Evolutionary conservation across 179 eudicot species (phyloP).

Genomic region (Corrigiola litoralis): DNA sequence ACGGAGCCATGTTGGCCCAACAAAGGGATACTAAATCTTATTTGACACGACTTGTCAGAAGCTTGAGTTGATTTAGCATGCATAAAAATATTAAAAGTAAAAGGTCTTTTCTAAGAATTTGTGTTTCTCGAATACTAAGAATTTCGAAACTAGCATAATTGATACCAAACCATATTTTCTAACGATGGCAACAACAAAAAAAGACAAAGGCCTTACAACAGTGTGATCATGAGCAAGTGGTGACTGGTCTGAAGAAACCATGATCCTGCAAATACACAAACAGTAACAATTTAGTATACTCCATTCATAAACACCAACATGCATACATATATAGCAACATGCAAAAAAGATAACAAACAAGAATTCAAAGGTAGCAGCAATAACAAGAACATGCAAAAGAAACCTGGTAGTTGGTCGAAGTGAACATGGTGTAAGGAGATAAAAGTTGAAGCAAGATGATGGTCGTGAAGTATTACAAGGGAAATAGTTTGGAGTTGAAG

Average conservation of each 20-base stretch:
- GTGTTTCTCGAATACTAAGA: background rate
- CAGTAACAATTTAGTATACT: no score
- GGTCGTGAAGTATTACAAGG: background rate
- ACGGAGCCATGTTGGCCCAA: no score
- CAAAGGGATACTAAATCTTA: no score
- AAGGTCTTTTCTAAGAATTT: no score
- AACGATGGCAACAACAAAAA: background rate
- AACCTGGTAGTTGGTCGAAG: background rate
- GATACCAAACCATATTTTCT: background rate
- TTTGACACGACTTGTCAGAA: no score
- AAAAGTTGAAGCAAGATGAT: background rate
- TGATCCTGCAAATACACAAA: slow-evolving; percentile 22
- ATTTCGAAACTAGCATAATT: background rate
- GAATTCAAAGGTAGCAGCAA: background rate
- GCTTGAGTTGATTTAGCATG: no score
- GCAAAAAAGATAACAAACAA: background rate
- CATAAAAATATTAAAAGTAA: no score
- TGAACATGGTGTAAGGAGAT: background rate
- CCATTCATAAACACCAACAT: no score
- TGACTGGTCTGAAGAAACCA: slow-evolving; percentile 9
- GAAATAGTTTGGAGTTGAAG: background rate
- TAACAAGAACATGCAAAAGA: background rate
- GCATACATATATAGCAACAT: background rate
- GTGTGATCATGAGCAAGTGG: slow-evolving; percentile 14
- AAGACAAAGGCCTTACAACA: slow-evolving; percentile 8